Percentiles rank a stretch among this genome's conserved stretches.
Conservation (phyloP, 23 red algal species). For the Gracilaria gracilis region DNA sequence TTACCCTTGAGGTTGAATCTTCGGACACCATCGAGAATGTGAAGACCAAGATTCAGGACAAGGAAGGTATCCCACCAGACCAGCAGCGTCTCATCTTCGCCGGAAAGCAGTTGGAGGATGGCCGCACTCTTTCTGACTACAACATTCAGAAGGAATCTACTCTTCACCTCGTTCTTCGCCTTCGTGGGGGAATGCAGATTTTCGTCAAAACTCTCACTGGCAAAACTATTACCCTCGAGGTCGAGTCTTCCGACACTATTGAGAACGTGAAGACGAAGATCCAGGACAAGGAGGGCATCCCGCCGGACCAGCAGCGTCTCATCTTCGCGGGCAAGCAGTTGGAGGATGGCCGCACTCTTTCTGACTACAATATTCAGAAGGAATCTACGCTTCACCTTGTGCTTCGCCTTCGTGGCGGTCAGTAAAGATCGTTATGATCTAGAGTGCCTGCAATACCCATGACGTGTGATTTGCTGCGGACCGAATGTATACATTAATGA, state of each 20-base stretch:
- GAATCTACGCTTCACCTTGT: conserved; percentile 97
- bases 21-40: conserved; percentile 99
- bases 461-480: conserved; percentile 32
- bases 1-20: conserved; percentile 97
- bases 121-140: conserved; percentile 96
- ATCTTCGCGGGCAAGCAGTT: conserved; percentile 99
- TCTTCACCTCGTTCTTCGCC: conserved; percentile 93
- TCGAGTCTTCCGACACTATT: conserved; percentile 98
- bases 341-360: conserved; percentile 94
- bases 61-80: conserved; percentile 98
- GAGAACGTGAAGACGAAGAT: conserved; percentile 99
- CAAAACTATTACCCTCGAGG: conserved; percentile 98
- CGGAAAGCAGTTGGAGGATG: conserved; percentile 98
- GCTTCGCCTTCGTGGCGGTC: conserved; percentile 91
- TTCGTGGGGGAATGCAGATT: conserved; percentile 96
- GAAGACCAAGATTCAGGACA: conserved; percentile 99
- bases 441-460: conserved; percentile 63
- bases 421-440: conserved; percentile 65
- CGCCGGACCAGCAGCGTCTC: conserved; percentile 97
- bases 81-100: conserved; percentile 99
- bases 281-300: conserved; percentile 99
- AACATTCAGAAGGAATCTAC: conserved; percentile 99
- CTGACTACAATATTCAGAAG: conserved; percentile 99
- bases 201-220: conserved; percentile 99
- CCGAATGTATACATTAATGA: not conserved